These are phyloP conservation scores for Thymus quinquecostatus DNA, from an alignment of 257 asterid species.

Conservation along the genomic window DNA sequence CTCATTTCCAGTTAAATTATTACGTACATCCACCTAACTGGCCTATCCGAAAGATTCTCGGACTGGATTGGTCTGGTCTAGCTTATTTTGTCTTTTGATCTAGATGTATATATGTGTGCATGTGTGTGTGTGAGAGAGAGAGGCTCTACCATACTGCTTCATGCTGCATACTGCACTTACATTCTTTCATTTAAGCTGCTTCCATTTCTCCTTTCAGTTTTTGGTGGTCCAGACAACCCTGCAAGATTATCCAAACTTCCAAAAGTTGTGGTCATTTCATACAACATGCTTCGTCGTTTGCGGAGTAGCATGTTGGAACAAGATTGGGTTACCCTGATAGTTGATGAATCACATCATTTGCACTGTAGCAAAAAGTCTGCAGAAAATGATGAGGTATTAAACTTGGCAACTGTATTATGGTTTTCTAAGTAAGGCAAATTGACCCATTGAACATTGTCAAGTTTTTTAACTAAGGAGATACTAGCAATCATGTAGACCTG, in stretches of 20 bases:
- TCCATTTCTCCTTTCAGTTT: constrained; percentile 56
- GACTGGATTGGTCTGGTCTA: neutral
- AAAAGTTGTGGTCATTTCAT: constrained; percentile 79
- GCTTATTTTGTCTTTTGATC: constrained; percentile 8
- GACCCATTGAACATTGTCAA: constrained; percentile 3
- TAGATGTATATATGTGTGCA: neutral
- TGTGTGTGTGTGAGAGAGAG: too few species aligned
- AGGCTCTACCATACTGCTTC: neutral
- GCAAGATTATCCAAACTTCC: constrained; percentile 70
- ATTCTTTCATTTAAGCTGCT: constrained; percentile 18
- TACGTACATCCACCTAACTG: constrained; percentile 3
- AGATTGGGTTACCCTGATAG: constrained; percentile 83
- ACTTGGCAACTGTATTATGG: constrained; percentile 15
- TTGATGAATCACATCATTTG: constrained; percentile 94
- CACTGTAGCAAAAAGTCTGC: constrained; percentile 67
- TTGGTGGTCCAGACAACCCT: constrained; percentile 81
- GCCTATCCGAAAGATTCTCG: constrained; percentile 1
- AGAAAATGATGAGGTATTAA: constrained; percentile 80
- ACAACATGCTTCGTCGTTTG: constrained; percentile 88
- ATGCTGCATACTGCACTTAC: neutral
- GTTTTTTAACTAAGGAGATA: constrained; percentile 11
- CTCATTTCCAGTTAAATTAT: constrained; percentile 16
- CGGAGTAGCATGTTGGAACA: constrained; percentile 69
- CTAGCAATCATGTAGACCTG: constrained; percentile 23
- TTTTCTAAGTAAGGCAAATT: neutral